A percentile compares a stretch with the other conserved stretches of the same genome.
Conservation (phyloP, 192 early-diverging fungal species). For the Umbelopsis sp. region DNA sequence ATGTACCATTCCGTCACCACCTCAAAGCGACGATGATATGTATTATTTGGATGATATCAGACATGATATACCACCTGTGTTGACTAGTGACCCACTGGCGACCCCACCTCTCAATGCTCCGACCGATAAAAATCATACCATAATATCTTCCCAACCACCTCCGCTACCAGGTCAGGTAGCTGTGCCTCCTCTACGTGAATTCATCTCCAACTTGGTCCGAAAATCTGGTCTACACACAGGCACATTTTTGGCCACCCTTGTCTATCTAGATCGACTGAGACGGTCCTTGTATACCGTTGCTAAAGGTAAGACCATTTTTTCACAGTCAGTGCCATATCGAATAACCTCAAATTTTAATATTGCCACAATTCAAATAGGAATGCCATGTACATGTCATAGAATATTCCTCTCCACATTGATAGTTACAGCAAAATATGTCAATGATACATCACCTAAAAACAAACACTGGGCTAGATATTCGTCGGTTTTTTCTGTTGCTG, state of each 20-base stretch:
- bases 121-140: not conserved
- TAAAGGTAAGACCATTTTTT: conserved; percentile 37
- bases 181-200: conserved; percentile 59
- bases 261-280: conserved; percentile 64
- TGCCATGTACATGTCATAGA: conserved; percentile 74
- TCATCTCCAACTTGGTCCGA: conserved; percentile 61
- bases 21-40: not conserved
- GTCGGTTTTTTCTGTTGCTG: conserved; percentile 62
- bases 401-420: conserved; percentile 75
- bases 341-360: not conserved
- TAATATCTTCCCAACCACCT: not conserved
- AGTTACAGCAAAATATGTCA: conserved; percentile 70
- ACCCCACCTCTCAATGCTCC: not conserved
- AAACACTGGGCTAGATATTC: conserved; percentile 76
- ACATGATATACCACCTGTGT: not conserved
- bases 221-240: conserved; percentile 66
- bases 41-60: not conserved
- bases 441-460: conserved; percentile 77
- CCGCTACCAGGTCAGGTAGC: not conserved
- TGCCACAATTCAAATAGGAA: conserved; percentile 23
- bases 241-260: conserved; percentile 64
- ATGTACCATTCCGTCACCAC: conserved; percentile 1
- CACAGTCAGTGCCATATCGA: not conserved
- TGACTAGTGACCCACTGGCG: not conserved
- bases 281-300: conserved; percentile 61